These are phyloP conservation scores for Entomortierella beljakovae DNA, from an alignment of 192 early-diverging fungal genomes.

Conservation along the genomic window DNA sequence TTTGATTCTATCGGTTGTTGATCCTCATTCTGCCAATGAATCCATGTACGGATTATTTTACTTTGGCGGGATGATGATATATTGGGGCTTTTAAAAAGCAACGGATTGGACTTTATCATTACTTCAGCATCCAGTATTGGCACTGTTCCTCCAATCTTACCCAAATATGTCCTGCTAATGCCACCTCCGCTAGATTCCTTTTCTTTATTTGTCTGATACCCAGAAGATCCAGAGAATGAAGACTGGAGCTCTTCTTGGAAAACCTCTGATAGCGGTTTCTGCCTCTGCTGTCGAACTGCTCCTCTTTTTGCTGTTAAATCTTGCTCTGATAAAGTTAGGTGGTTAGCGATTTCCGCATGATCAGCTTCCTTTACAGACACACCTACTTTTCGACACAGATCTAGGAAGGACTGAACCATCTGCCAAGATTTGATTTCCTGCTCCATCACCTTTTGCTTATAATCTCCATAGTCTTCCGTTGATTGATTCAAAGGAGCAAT, in stretches of 20 bases:
- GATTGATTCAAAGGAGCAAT: slow-evolving; percentile 1
- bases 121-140: slow-evolving; percentile 38
- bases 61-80: slow-evolving; percentile 15
- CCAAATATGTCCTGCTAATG: slow-evolving; percentile 10
- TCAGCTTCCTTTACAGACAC: slow-evolving; percentile 23
- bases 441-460: slow-evolving; percentile 8
- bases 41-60: slow-evolving; percentile 39
- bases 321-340: slow-evolving; percentile 17
- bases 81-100: slow-evolving; percentile 78
- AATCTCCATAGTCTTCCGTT: background rate
- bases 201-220: background rate
- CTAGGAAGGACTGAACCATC: slow-evolving; percentile 48
- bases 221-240: slow-evolving; percentile 41
- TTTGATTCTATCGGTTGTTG: background rate
- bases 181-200: background rate
- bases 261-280: slow-evolving; percentile 33
- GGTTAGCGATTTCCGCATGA: slow-evolving; percentile 16
- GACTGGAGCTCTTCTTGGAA: slow-evolving; percentile 38
- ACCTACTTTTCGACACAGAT: slow-evolving; percentile 41
- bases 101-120: slow-evolving; percentile 77
- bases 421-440: slow-evolving; percentile 45
- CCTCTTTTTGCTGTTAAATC: background rate
- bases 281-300: background rate
- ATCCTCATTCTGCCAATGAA: slow-evolving; percentile 51
- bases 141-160: slow-evolving; percentile 34